Base-by-base conservation (phyloP, 2,329 filamentous ascomycete species). In the Coniochaeta pulveracea region DNA sequence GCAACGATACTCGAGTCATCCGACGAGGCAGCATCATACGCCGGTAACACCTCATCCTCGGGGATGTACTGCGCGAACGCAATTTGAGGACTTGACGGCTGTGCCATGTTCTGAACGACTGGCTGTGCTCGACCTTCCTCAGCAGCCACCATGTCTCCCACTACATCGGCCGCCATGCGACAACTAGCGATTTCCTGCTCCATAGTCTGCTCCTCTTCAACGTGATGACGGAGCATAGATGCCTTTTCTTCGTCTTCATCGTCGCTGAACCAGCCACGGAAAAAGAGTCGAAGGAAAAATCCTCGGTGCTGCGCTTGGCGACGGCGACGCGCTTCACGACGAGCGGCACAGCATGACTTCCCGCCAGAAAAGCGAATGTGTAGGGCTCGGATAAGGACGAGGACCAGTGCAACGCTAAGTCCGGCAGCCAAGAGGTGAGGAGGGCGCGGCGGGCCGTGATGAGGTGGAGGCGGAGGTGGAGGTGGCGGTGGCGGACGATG, bases 181-280 rank as follows among this genome's bases (percentile, higher is more conserved):
- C 70, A 63, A 31, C 59, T 53, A 3, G 62, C 58, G 40, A 70
- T 57, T 43, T 68, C 64, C 42, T 66, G 57, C 40, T 64, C 61
- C 57, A 69, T 63, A 3, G 59, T 59, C 9, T 43, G 44, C 23
- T 50, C 47, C 12, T 36, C 43, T 16, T 49, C 46, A 6, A 42
- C 38, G 11, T 42, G 39, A 19, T 46, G 48, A 5, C 18, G 40
- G 37, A 54, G 38, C 25, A 56, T 50, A 8, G 49, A 48, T 24
- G 56, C 49, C 46, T 61, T 60, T 43, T 62, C 59, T 35, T 55
- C 52, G 14, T 51, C 50, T 14, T 47, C 44, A 29, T 40, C 24
- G 12, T 43, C 35, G 29, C 48, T 39, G 6, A 31, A 15, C 28
- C 28, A 43, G 2, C 51, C 40, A 35, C 52, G 49, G 26, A 45